Conservation (phyloP, 768 basidiomycete species). For the Cystofilobasidium capitatum region DNA sequence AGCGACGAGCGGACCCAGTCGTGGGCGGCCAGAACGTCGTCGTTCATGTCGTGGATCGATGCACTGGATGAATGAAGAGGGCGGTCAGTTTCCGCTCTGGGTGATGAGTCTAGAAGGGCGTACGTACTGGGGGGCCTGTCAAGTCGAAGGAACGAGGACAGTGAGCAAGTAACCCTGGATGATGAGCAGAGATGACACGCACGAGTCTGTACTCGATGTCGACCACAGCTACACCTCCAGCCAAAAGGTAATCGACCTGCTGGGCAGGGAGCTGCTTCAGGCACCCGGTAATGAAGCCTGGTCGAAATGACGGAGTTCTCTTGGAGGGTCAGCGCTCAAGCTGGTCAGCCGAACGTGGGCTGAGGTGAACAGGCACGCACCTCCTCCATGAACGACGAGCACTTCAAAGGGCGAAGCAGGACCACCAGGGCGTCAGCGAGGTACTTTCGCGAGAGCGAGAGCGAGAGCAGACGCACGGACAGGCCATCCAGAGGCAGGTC, state of each 20-base stretch:
- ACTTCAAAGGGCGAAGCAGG: not conserved
- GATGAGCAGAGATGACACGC: too few species aligned
- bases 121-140: too few species aligned
- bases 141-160: too few species aligned
- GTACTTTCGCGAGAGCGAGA: not conserved
- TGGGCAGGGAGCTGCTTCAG: not conserved
- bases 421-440: not conserved
- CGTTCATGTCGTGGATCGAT: too few species aligned
- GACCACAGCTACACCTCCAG: not conserved
- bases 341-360: not conserved
- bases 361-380: not conserved
- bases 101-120: too few species aligned
- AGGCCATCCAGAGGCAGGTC: not conserved
- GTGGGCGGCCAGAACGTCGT: too few species aligned
- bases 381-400: conserved; percentile 16
- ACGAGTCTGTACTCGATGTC: conserved; percentile 8
- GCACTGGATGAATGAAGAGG: too few species aligned
- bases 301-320: not conserved
- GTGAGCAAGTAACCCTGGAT: too few species aligned
- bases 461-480: not conserved
- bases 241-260: conserved; percentile 1
- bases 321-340: not conserved
- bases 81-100: too few species aligned
- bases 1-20: too few species aligned
- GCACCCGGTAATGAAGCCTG: not conserved